Evolutionary conservation across 1,139 yeast species (phyloP), one percentile per base, ranked within the genome.

Genomic region (Yamadazyma triangularis): DNA sequence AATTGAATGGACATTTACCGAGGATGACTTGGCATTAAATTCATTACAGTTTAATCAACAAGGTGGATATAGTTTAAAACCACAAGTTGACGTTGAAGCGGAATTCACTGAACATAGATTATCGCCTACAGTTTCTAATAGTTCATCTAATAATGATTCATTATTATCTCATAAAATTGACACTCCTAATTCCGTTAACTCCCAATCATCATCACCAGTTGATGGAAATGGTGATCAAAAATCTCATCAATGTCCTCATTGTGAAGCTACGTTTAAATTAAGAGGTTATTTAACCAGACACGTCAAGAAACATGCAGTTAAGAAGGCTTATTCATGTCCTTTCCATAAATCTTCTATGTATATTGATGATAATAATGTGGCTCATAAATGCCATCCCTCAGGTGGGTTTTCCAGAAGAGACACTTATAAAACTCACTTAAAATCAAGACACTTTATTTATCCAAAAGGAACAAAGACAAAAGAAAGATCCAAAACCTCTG

Each of bases 371-470:
- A 62, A 62, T 39, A 61, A 64, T 32, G 53, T 73, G 24, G 73
- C 77, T 13, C 71, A 70, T 42, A 77, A 79, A 44, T 89, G 97
- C 54, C 97, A 89, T 56, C 84, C 87, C 22, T 78, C 80, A 8
- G 98, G 97, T 24, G 98, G 96, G 0, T 89, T 89, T 51, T 85
- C 95, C 9, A 77, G 98, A 54, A 75, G 96, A 51, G 98, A 89
- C 53, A 91, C 97, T 1, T 89, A 84, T 64, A 89, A 89, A 63
- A 89, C 96, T 2, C 98, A 89, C 60, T 70, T 89, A 47, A 88
- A 87, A 56, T 83, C 95, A 15, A 75, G 96, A 47, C 98, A 89
- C 60, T 89, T 89, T 57, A 73, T 75, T 41, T 88, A 88, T 51
- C 96, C 96, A 8, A 77, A 79, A 26, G 95, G 95, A 18, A 79